phyloP scores from a whole-genome alignment of 2,329 filamentous ascomycete genomes.

The Epichloe brachyelytri region DNA sequence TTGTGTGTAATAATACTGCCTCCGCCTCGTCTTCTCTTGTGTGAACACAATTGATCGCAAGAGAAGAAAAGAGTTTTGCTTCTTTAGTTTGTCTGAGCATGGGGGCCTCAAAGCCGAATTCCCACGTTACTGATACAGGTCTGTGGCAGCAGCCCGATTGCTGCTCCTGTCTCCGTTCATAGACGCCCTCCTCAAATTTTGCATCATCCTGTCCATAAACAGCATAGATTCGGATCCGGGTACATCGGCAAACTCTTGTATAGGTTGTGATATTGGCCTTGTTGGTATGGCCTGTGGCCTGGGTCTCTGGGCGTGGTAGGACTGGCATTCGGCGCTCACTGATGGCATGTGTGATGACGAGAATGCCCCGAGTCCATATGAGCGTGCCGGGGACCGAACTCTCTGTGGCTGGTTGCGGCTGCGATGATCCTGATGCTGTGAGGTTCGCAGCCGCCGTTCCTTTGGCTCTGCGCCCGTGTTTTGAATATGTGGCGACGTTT shows the following conservation, averaged over 20 bases:
- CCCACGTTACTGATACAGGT: not conserved
- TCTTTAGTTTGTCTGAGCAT: not conserved
- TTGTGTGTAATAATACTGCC: not conserved
- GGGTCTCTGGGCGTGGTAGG: not conserved
- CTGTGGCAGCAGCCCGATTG: not conserved
- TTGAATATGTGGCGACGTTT: not conserved
- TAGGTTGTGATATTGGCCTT: not conserved
- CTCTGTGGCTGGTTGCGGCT: not conserved
- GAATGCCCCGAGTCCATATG: not conserved
- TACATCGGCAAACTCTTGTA: constrained; percentile 28
- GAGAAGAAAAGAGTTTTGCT: not conserved
- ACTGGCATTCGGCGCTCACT: not conserved
- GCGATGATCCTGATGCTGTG: constrained; percentile 5
- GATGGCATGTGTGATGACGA: constrained; percentile 4
- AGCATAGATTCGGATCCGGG: constrained; percentile 31
- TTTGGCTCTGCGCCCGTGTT: not conserved
- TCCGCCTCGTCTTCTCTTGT: no score
- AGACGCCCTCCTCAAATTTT: constrained; percentile 32
- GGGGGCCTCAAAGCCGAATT: not conserved
- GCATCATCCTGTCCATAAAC: constrained; percentile 40
- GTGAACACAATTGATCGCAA: no score
- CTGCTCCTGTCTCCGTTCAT: constrained; percentile 1
- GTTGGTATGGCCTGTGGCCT: not conserved
- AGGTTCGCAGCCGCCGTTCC: constrained; percentile 7
- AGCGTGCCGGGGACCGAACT: not conserved